phyloP scores from a whole-genome alignment of 1,284 basidiomycete genomes.

The Apiotrichum mycotoxinovorans region DNA sequence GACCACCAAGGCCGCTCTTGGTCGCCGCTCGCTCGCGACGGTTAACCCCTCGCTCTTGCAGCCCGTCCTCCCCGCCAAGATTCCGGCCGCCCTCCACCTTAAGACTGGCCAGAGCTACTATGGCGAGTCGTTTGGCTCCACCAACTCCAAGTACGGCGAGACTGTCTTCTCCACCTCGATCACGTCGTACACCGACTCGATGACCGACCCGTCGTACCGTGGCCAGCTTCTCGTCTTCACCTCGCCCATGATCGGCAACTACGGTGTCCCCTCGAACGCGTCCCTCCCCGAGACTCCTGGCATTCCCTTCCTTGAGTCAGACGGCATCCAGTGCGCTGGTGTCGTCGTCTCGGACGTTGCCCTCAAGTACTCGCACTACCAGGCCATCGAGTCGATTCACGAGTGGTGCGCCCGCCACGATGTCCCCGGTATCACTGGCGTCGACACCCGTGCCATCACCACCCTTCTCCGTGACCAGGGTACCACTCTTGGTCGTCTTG shows the following conservation, averaged over 20 bases:
- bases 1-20: slow-evolving; percentile 5
- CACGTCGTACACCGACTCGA: slow-evolving; percentile 98
- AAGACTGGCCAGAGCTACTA: slow-evolving; percentile 90
- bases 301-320: slow-evolving; percentile 85
- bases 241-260: slow-evolving; percentile 96
- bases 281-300: slow-evolving; percentile 75
- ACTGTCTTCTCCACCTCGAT: slow-evolving; percentile 99
- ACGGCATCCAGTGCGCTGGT: slow-evolving; percentile 83
- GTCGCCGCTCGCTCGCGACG: slow-evolving; percentile 22
- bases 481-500: slow-evolving; percentile 89
- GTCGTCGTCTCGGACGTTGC: slow-evolving; percentile 93
- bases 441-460: slow-evolving; percentile 96
- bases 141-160: slow-evolving; percentile 86
- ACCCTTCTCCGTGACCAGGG: slow-evolving; percentile 91
- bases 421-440: slow-evolving; percentile 90
- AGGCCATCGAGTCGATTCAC: slow-evolving; percentile 86
- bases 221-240: slow-evolving; percentile 98
- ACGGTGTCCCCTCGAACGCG: slow-evolving; percentile 87
- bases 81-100: slow-evolving; percentile 84
- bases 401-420: slow-evolving; percentile 89
- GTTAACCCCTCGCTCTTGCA: slow-evolving; percentile 26
- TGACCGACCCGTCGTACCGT: slow-evolving; percentile 99
- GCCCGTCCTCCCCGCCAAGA: slow-evolving; percentile 40
- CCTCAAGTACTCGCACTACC: slow-evolving; percentile 90
- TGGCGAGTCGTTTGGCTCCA: slow-evolving; percentile 85